These are phyloP conservation scores for Puccinia horiana DNA, from an alignment of 1,284 basidiomycete genomes.

Conservation along the genomic window DNA sequence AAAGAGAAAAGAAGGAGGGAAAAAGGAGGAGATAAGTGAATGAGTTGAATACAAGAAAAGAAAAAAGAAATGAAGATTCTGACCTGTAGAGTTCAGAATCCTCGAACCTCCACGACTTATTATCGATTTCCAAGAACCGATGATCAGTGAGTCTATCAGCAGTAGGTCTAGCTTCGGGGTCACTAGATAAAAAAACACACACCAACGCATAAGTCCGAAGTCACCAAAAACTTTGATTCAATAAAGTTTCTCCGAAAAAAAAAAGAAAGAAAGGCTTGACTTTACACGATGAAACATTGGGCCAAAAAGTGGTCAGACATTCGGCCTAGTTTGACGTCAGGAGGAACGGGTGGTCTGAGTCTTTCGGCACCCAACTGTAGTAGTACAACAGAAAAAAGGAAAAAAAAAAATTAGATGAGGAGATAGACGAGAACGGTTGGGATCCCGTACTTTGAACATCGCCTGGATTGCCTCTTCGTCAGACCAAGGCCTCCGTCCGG, in stretches of 20 bases:
- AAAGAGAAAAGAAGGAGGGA: not conserved
- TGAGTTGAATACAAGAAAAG: not conserved
- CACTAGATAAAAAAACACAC: slow-evolving; percentile 61
- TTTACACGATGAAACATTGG: slow-evolving; percentile 87
- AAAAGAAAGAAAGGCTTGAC: slow-evolving; percentile 58
- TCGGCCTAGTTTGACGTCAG: slow-evolving; percentile 72
- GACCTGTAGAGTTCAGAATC: slow-evolving; percentile 53
- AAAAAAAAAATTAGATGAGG: slow-evolving; percentile 66
- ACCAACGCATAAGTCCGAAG: not conserved
- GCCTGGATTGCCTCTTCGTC: slow-evolving; percentile 86
- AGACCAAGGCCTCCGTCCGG: slow-evolving; percentile 88
- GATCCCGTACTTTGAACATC: slow-evolving; percentile 76
- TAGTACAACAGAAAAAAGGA: slow-evolving; percentile 63
- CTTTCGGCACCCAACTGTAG: slow-evolving; percentile 75
- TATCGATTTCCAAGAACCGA: slow-evolving; percentile 72
- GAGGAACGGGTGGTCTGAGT: slow-evolving; percentile 82
- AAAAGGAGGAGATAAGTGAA: not conserved
- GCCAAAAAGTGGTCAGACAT: slow-evolving; percentile 82
- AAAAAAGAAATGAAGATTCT: not conserved
- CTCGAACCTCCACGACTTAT: slow-evolving; percentile 71
- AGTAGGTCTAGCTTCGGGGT: slow-evolving; percentile 81
- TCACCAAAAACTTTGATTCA: not conserved
- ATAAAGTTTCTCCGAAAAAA: slow-evolving; percentile 2
- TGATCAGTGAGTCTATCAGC: slow-evolving; percentile 80
- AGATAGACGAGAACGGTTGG: not conserved